Evolutionary conservation across 2,329 filamentous ascomycete genomes (phyloP), one percentile per base, ranked within the genome.

Genomic region (Orbilia quercus): DNA sequence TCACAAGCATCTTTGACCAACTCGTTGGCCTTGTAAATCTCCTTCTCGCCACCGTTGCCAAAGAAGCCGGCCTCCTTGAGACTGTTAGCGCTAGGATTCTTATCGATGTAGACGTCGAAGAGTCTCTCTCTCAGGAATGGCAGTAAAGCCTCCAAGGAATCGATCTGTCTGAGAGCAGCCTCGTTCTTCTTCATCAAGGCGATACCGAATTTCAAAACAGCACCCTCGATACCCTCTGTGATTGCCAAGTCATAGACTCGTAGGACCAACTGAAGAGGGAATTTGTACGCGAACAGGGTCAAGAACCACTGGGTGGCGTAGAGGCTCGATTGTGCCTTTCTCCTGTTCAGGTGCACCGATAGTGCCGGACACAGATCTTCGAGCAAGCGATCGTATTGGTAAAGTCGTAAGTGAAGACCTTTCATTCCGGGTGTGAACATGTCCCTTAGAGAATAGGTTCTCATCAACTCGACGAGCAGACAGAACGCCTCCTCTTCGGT

Each of bases 301-400:
- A 99, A 85, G 82, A 99, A 99, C 95, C 95, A 99, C 81, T 99
- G 95, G 0, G 95, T 99, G 47, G 95, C 95, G 80, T 99, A 99
- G 7, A 99, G 85, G 79, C 96, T 92, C 0, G 95, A 90, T 7
- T 90, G 90, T 62, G 99, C 95, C 76, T 91, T 89, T 64, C 91
- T 88, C 69, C 95, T 89, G 78, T 91, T 91, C 64, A 99, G 87
- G 81, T 99, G 95, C 80, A 94, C 97, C 82, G 96, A 97, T 5
- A 99, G 83, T 1, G 93, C 93, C 1, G 96, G 95, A 79, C 99
- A 94, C 45, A 94, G 84, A 77, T 99, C 95, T 81, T 99, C 95
- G 25, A 99, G 84, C 18, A 99, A 83, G 23, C 95, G 88, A 82
- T 98, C 95, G 78, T 99, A 99, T 77, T 96, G 92, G 81, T 96